Percentiles rank a stretch among this genome's conserved stretches.
Evolutionary conservation across 2,329 filamentous ascomycete genomes (phyloP).

Genomic region (Chaetomium globosum): DNA sequence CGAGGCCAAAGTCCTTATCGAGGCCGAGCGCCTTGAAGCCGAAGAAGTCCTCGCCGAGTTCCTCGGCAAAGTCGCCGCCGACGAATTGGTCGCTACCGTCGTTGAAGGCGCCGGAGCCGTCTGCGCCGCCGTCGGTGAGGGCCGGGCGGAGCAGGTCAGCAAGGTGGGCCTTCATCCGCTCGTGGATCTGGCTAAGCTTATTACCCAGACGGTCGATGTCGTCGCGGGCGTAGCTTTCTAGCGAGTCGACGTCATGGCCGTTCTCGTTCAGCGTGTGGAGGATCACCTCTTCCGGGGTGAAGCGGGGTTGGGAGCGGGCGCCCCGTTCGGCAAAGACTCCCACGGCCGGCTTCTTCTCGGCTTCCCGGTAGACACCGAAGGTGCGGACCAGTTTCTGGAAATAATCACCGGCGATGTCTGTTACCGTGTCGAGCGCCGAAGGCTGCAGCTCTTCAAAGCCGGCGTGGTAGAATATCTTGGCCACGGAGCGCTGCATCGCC

Average conservation of each 20-base stretch:
- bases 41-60: slow-evolving; percentile 98
- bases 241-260: slow-evolving; percentile 75
- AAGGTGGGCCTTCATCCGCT: slow-evolving; percentile 90
- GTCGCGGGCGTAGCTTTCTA: slow-evolving; percentile 88
- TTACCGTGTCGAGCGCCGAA: slow-evolving; percentile 85
- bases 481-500: slow-evolving; percentile 85
- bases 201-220: slow-evolving; percentile 84
- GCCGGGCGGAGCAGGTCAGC: slow-evolving; percentile 92
- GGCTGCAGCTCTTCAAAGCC: slow-evolving; percentile 98
- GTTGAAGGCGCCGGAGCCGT: slow-evolving; percentile 89
- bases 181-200: slow-evolving; percentile 82
- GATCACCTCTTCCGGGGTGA: slow-evolving; percentile 81
- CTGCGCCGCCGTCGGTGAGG: slow-evolving; percentile 74
- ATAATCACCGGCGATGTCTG: slow-evolving; percentile 86
- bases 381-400: slow-evolving; percentile 81
- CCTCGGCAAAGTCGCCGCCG: slow-evolving; percentile 94
- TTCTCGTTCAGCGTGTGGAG: slow-evolving; percentile 84
- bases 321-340: slow-evolving; percentile 47
- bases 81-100: slow-evolving; percentile 97
- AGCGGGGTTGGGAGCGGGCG: slow-evolving; percentile 62
- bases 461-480: slow-evolving; percentile 92
- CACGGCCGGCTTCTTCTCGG: slow-evolving; percentile 69
- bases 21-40: slow-evolving; percentile 94
- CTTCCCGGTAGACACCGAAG: slow-evolving; percentile 80
- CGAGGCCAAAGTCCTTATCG: slow-evolving; percentile 85